A percentile compares a stretch with the other conserved stretches of the same genome.
Conservation (phyloP, 352 stramenopile species). For the Globisporangium carolinianum region DNA sequence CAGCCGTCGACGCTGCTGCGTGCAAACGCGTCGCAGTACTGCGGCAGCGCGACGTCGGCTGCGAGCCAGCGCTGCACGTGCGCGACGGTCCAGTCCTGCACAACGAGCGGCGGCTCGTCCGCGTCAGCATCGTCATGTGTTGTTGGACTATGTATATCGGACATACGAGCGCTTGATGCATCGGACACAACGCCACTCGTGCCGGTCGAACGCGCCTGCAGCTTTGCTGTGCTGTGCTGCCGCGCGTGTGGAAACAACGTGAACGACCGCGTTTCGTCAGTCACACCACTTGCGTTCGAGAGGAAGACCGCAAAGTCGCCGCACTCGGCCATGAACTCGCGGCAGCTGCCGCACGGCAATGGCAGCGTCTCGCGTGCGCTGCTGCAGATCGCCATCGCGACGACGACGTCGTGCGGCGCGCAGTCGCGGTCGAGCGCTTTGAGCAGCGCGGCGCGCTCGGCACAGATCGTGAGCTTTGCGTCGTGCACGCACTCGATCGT, state of each 20-base stretch:
- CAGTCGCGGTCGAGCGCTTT: constrained; percentile 29
- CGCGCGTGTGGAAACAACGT: constrained; percentile 46
- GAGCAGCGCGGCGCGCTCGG: constrained; percentile 44
- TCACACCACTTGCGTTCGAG: constrained; percentile 38
- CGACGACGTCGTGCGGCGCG: constrained; percentile 14
- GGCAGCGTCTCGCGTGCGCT: constrained; percentile 36
- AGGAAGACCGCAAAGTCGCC: constrained; percentile 76
- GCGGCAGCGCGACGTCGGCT: constrained; percentile 36
- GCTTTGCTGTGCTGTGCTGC: constrained; percentile 18
- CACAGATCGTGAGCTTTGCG: constrained; percentile 33
- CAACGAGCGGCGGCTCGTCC: constrained; percentile 15
- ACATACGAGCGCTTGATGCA: too few species aligned
- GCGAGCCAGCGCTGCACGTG: constrained; percentile 49
- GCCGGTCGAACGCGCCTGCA: not conserved
- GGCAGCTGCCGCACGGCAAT: constrained; percentile 57
- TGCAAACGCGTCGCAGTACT: constrained; percentile 42
- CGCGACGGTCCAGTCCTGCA: constrained; percentile 45
- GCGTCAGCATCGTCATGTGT: too few species aligned
- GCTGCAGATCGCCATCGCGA: constrained; percentile 54
- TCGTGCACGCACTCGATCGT: constrained; percentile 35
- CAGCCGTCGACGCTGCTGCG: constrained; percentile 60
- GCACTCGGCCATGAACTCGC: constrained; percentile 57
- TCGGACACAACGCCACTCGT: too few species aligned
- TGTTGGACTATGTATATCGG: too few species aligned
- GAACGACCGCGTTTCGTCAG: constrained; percentile 48